Conservation (phyloP, 768 basidiomycete genomes). For the Basidioascus undulatus region DNA sequence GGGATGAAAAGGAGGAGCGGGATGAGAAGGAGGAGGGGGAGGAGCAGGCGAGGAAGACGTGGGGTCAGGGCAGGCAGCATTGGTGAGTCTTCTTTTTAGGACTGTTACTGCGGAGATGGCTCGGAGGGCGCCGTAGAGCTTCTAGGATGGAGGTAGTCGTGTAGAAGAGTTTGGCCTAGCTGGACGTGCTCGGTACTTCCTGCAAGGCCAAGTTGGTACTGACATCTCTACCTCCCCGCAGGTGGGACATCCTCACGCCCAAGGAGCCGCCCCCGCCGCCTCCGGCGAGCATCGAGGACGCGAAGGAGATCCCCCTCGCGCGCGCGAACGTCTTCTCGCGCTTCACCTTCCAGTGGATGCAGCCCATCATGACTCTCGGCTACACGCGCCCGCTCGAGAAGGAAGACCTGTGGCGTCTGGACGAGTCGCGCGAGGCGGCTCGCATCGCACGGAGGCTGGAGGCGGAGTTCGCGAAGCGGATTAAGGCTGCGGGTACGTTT, state of each 20-base stretch:
- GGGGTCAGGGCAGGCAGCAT: not conserved
- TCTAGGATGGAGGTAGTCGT: not conserved
- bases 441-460: constrained; percentile 31
- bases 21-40: constrained; percentile 11
- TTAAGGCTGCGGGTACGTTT: no score
- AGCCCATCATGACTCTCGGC: constrained; percentile 25
- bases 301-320: constrained; percentile 34
- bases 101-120: no score
- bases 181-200: not conserved
- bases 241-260: constrained; percentile 28
- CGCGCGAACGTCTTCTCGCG: constrained; percentile 33
- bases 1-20: not conserved
- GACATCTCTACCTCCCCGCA: not conserved
- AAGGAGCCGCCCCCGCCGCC: constrained; percentile 33
- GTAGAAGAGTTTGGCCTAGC: constrained; percentile 1
- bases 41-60: constrained; percentile 6
- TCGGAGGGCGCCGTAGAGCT: not conserved
- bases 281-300: constrained; percentile 31
- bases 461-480: constrained; percentile 29
- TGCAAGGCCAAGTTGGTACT: constrained; percentile 3
- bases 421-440: constrained; percentile 26
- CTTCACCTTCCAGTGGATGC: constrained; percentile 41
- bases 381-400: constrained; percentile 51
- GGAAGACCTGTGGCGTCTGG: constrained; percentile 48
- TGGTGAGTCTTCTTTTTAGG: no score